A percentile compares a stretch with the other conserved stretches of the same genome.
Conservation (phyloP, 148 eudicot genomes). For the Vaccinium corymbosum region DNA sequence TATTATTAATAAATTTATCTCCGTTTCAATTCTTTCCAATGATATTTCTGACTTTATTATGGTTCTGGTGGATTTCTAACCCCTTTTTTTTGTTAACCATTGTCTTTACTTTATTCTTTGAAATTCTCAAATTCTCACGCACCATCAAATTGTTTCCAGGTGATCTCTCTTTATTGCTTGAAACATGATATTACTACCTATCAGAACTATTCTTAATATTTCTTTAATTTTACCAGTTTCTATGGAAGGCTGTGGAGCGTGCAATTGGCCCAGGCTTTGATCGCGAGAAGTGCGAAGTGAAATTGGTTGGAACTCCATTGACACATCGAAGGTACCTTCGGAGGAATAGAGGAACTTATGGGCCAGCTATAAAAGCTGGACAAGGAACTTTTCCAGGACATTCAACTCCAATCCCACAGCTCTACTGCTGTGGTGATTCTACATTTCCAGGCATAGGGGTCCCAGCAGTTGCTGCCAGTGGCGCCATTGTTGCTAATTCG, state of each 20-base stretch:
- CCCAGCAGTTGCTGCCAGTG: constrained; percentile 99
- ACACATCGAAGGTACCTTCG: constrained; percentile 82
- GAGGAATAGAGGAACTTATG: constrained; percentile 89
- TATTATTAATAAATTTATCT: background rate
- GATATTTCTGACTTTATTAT: background rate
- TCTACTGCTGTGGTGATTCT: constrained; percentile 93
- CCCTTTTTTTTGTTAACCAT: background rate
- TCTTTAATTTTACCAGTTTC: constrained; percentile 39
- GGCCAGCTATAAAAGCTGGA: constrained; percentile 92
- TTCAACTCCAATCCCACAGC: constrained; percentile 71
- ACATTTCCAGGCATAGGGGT: constrained; percentile 97
- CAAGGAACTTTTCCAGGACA: constrained; percentile 81
- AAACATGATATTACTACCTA: background rate
- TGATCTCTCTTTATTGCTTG: background rate
- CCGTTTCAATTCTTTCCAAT: background rate
- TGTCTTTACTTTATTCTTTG: background rate
- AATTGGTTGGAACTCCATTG: constrained; percentile 84
- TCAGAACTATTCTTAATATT: background rate
- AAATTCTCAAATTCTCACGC: constrained; percentile 1
- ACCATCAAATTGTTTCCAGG: background rate
- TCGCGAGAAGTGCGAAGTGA: constrained; percentile 80
- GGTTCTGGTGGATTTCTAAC: background rate
- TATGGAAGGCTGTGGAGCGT: constrained; percentile 89
- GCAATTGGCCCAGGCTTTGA: constrained; percentile 74
- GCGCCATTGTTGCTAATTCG: constrained; percentile 95